Base-by-base conservation (phyloP, 352 stramenopile species). In the Stramenopiles sp. region DNA sequence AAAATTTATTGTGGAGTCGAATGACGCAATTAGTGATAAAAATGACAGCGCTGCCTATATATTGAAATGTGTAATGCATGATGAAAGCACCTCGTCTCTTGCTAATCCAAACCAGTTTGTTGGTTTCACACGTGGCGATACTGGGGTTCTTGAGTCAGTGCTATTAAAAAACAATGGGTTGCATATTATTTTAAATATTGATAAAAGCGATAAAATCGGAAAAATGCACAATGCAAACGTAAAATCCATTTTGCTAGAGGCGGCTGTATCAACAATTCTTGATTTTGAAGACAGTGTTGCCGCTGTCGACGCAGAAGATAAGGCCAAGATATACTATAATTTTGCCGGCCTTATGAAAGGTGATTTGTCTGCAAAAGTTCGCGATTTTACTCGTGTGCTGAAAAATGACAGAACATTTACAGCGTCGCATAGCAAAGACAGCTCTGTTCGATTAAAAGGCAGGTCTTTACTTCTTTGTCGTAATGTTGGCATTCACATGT, bases 261-360 rank as follows among this genome's bases (percentile, higher is more conserved):
- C 81, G 1, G 84, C 84, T 22, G 30, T 82, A n/a, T 87, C 83
- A 30, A 82, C 83, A 32, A 86, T 86, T 67, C 32, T 71, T 75
- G 84, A 86, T 75, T 83, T 87, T 32, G 84, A 86, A 76, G 84
- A 86, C 81, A 85, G 80, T 1, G 84, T 86, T 32, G 82, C 84
- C 27, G 84, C 84, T 32, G 84, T 86, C 8, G 84, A 86, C 71
- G 84, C 83, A 29, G 80, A 86, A 31, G 84, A 86, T 81, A 86
- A 86, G 75, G 76, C 83, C 7, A 44, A 83, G 33, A 83, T 85
- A 14, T 86, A 86, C 75, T 22, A 25, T 0, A 86, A 86, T 67
- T 86, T 78, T 83, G 33, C 32, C 29, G 81, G 84, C 31, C 67
- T 86, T 27, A 85, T 86, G 83, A 84, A 85, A 30, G 84, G 83